Conservation (phyloP, 306 rosid genomes). For the Dalbergia oliveri region DNA sequence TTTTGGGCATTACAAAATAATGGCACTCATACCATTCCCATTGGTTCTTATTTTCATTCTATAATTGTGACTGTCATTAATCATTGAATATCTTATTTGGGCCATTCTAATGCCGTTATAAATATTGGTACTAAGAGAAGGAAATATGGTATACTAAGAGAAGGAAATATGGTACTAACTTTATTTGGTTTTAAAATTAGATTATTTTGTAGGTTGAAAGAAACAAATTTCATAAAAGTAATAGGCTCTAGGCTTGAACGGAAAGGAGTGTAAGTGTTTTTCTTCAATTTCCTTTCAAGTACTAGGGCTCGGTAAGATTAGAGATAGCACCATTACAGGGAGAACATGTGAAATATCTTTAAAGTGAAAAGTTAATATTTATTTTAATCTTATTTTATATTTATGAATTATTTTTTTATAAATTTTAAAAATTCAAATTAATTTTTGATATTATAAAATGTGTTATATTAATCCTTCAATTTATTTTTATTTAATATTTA, state of each 20-base stretch:
- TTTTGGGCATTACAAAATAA: conserved; percentile 37
- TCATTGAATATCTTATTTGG: not conserved
- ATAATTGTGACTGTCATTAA: not conserved
- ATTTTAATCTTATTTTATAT: too few species aligned
- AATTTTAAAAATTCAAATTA: too few species aligned
- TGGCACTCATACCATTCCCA: not conserved
- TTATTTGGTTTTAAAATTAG: conserved; percentile 1
- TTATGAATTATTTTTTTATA: too few species aligned
- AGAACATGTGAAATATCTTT: not conserved
- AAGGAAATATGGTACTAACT: not conserved
- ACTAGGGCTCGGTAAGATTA: conserved; percentile 26
- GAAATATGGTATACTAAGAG: too few species aligned
- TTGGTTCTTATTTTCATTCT: not conserved
- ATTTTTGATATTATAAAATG: too few species aligned
- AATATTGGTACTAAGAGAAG: not conserved
- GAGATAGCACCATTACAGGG: not conserved
- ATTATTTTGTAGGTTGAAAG: not conserved
- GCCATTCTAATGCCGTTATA: too few species aligned
- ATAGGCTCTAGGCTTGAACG: not conserved
- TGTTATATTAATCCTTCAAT: too few species aligned
- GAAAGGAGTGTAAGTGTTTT: not conserved
- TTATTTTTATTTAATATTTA: too few species aligned
- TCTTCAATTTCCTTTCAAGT: not conserved
- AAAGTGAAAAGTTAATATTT: too few species aligned
- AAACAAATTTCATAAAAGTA: not conserved